A percentile compares a stretch with the other conserved stretches of the same genome.
Conservation (phyloP, 352 stramenopile species). For the Phytophthora pisi region DNA sequence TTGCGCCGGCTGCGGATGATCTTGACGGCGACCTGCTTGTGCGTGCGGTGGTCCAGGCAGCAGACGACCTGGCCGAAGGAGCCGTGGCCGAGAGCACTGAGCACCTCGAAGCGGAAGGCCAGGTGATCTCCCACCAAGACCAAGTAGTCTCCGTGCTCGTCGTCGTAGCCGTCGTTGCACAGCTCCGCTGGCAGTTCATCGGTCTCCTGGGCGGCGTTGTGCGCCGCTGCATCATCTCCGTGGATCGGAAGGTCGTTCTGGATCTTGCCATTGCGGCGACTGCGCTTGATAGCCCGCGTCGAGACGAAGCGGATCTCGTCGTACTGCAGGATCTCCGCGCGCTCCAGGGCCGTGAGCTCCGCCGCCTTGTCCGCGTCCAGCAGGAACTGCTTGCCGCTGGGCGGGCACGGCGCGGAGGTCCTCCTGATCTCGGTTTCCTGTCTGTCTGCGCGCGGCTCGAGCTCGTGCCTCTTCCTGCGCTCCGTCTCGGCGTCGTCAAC, state of each 20-base stretch:
- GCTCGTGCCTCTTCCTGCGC: conserved; percentile 25
- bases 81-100: conserved; percentile 95
- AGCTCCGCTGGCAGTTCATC: conserved; percentile 34
- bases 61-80: conserved; percentile 99
- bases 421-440: conserved; percentile 13
- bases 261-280: conserved; percentile 40
- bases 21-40: conserved; percentile 95
- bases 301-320: conserved; percentile 61
- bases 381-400: conserved; percentile 35
- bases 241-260: conserved; percentile 28
- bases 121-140: conserved; percentile 94
- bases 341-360: conserved; percentile 58
- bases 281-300: conserved; percentile 39
- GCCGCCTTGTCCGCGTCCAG: conserved; percentile 20
- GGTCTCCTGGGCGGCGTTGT: conserved; percentile 4
- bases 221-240: conserved; percentile 16
- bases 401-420: conserved; percentile 19
- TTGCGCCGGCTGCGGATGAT: conserved; percentile 98
- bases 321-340: conserved; percentile 56
- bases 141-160: conserved; percentile 98
- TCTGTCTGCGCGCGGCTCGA: conserved; percentile 5
- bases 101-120: conserved; percentile 93
- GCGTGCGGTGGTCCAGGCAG: conserved; percentile 88
- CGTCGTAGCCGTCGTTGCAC: conserved; percentile 95
- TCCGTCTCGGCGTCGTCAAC: conserved; percentile 15